Conservation (phyloP, 306 rosid species). For the Urtica urens region DNA sequence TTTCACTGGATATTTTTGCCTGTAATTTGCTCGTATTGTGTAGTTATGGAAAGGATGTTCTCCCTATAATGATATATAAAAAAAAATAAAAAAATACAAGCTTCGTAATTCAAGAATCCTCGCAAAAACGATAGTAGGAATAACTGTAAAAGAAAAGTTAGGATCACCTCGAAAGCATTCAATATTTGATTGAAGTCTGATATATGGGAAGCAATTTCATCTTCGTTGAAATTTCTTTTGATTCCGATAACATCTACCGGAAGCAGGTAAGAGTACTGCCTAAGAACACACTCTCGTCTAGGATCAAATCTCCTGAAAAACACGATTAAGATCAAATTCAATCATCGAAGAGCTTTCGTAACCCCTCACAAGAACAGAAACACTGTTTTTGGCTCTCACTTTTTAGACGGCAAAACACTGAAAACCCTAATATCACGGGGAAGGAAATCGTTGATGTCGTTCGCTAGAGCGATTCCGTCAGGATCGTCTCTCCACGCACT, state of each 20-base stretch:
- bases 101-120: background rate
- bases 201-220: conserved; percentile 56
- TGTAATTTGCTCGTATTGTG: conserved; percentile 65
- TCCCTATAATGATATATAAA: conserved; percentile 40
- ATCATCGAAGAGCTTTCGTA: background rate
- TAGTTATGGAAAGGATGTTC: conserved; percentile 89
- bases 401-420: conserved; percentile 66
- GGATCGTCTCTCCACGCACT: conserved; percentile 68
- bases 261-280: conserved; percentile 69
- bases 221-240: conserved; percentile 31
- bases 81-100: conserved; percentile 6
- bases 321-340: background rate
- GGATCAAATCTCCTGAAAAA: conserved; percentile 73
- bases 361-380: background rate
- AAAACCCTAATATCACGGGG: conserved; percentile 58
- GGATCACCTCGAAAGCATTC: conserved; percentile 56
- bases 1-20: conserved; percentile 31
- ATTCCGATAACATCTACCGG: conserved; percentile 82
- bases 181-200: conserved; percentile 66
- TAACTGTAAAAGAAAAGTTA: background rate
- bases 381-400: conserved; percentile 30
- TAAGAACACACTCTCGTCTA: conserved; percentile 65
- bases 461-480: conserved; percentile 51
- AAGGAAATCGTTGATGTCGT: conserved; percentile 55
- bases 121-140: background rate